phyloP scores from a whole-genome alignment of 257 asterid genomes.

The Capsicum rhomboideum region DNA sequence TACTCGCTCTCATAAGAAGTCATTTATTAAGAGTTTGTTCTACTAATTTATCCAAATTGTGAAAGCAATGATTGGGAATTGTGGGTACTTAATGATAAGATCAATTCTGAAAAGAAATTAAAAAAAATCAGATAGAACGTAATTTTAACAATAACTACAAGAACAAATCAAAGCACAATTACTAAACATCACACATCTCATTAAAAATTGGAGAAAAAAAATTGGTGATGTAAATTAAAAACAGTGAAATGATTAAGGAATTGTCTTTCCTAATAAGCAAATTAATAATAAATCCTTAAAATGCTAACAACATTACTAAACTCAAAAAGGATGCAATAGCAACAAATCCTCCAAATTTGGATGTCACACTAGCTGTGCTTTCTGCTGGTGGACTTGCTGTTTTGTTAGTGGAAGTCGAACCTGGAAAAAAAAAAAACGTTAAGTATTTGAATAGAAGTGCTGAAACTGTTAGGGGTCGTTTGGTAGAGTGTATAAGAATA shows the following conservation, averaged over 20 bases:
- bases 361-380: background rate
- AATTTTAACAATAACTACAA: background rate
- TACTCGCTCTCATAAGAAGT: too few species aligned
- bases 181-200: background rate
- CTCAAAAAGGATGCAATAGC: background rate
- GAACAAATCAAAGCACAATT: background rate
- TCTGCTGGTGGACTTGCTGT: background rate
- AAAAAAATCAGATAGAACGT: background rate
- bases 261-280: background rate
- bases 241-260: background rate
- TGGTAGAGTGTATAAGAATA: too few species aligned
- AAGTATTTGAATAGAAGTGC: background rate
- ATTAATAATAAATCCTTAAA: background rate
- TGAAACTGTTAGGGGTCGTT: background rate
- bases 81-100: too few species aligned
- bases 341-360: conserved; percentile 3
- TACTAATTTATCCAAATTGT: too few species aligned
- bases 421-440: background rate
- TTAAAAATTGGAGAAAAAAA: background rate
- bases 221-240: background rate
- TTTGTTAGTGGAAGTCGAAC: background rate
- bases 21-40: too few species aligned
- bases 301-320: background rate
- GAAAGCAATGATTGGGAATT: too few species aligned
- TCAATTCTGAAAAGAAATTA: background rate